Percentiles rank a stretch among this genome's conserved stretches.
phyloP scores from a whole-genome alignment of 495 filamentous ascomycete genomes.

The Stereocaulon alpinum region DNA sequence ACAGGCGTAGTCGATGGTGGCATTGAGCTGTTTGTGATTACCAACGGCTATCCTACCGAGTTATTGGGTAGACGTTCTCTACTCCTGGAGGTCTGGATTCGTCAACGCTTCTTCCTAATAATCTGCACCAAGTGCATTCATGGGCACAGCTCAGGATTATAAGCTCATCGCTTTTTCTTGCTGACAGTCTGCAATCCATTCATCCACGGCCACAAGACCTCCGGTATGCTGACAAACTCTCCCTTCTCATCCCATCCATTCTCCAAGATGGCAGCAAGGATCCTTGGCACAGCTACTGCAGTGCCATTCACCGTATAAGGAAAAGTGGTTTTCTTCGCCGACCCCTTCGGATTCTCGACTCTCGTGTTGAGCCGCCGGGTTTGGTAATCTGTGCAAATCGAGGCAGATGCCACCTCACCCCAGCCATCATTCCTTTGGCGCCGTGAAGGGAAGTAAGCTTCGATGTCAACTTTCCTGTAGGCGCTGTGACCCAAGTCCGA shows the following conservation, averaged over 20 bases:
- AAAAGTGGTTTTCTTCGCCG: slow-evolving; percentile 37
- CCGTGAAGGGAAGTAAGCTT: slow-evolving; percentile 84
- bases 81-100: too few species aligned
- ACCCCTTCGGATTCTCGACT: slow-evolving; percentile 30
- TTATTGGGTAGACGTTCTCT: too few species aligned
- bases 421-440: slow-evolving; percentile 64
- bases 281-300: slow-evolving; percentile 79
- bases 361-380: slow-evolving; percentile 68
- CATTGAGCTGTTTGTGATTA: too few species aligned
- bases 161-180: slow-evolving; percentile 21
- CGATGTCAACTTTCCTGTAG: slow-evolving; percentile 78
- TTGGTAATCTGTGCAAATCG: slow-evolving; percentile 93
- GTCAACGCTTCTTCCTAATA: too few species aligned
- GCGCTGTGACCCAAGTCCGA: slow-evolving; percentile 83
- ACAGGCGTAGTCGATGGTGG: too few species aligned
- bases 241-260: slow-evolving; percentile 52
- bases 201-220: slow-evolving; percentile 74
- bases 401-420: slow-evolving; percentile 87
- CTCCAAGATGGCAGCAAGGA: slow-evolving; percentile 86
- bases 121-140: too few species aligned
- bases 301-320: slow-evolving; percentile 91
- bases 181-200: slow-evolving; percentile 58
- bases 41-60: too few species aligned
- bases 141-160: background rate
- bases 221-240: slow-evolving; percentile 54